Base-by-base conservation (phyloP, 139 green algal genomes). In the Chlamydomonas sphaeroides region DNA sequence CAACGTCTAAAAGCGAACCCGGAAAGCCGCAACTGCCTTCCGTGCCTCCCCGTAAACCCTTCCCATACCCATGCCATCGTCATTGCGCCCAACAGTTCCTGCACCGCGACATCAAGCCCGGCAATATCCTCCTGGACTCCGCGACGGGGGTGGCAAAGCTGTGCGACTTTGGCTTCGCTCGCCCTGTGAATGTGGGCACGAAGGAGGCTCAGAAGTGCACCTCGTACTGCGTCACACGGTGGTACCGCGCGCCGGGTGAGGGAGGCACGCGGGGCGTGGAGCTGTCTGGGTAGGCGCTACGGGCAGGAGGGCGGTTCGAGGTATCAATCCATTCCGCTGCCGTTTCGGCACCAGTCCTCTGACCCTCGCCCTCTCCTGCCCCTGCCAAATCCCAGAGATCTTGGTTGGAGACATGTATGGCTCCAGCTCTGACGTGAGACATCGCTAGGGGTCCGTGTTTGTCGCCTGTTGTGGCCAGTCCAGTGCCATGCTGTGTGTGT, bases 101-200 rank as follows among this genome's bases (percentile, higher is more conserved):
- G 1, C 56, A 62, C 32, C 86, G 92, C 8, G 95, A 98, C 86
- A 66, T 98, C 11, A 95, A 95, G 62, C 90, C 92, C 33, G 90
- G 93, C 79, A 98, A 98, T 84, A 84, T 98, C 35, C 89, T 98
- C 30, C 36, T 96, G 4, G 78, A 77, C 1, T 32, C 33, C 1
- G 33, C 25, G 33, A 17, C 17, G 5, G 21, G 89, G 11, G 42
- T 78, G 7, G 36, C 97, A 15, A 94, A 93, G 85, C 91, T 98
- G 48, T 95, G 92, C 74, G 94, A 98, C 85, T 97, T 97, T 87
- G 95, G 95, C 23, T 96, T 96, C 85, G 93, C 94, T 32, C 85
- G 93, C 28, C 59, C 23, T 21, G 62, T 53, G 51, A 33, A n/a
- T 17, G 42, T 33, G 33, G 91, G 57, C 53, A 63, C 48, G 33